phyloP scores from a whole-genome alignment of 768 basidiomycete genomes.

The Naganishia antarctica region DNA sequence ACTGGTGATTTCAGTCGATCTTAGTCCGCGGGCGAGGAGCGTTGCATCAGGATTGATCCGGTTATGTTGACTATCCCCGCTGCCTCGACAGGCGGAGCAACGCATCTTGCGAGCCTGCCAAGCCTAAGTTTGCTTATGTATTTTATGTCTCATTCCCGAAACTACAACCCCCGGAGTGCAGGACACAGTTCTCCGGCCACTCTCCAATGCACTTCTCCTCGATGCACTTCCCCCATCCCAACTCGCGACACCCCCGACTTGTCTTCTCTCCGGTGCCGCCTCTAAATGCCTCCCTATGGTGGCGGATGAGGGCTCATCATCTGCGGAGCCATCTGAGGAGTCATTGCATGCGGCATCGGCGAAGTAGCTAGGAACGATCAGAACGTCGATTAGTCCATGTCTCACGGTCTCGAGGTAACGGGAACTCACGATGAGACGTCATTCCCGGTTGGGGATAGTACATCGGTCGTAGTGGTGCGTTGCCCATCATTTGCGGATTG shows the following conservation, averaged over 20 bases:
- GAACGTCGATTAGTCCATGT: background rate
- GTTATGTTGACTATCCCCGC: too few species aligned
- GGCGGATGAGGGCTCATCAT: conserved; percentile 14
- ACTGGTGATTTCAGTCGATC: too few species aligned
- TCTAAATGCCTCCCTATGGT: background rate
- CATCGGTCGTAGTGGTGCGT: background rate
- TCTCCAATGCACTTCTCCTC: too few species aligned
- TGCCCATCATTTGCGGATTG: conserved; percentile 15
- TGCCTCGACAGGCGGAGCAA: too few species aligned
- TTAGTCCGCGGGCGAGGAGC: too few species aligned
- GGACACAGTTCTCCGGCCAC: too few species aligned
- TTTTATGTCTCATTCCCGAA: too few species aligned
- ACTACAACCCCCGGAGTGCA: too few species aligned
- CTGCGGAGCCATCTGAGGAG: conserved; percentile 13
- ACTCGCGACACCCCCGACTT: background rate
- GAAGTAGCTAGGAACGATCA: background rate
- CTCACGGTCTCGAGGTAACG: too few species aligned
- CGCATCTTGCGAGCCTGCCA: too few species aligned
- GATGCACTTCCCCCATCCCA: background rate
- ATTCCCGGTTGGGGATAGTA: background rate
- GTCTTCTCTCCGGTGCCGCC: background rate
- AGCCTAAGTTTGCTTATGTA: too few species aligned
- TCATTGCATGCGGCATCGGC: conserved; percentile 7
- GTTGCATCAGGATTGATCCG: too few species aligned
- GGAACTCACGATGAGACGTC: conserved; percentile 14